Conservation (phyloP, 1,284 basidiomycete species). For the Anthracocystis setariae region DNA sequence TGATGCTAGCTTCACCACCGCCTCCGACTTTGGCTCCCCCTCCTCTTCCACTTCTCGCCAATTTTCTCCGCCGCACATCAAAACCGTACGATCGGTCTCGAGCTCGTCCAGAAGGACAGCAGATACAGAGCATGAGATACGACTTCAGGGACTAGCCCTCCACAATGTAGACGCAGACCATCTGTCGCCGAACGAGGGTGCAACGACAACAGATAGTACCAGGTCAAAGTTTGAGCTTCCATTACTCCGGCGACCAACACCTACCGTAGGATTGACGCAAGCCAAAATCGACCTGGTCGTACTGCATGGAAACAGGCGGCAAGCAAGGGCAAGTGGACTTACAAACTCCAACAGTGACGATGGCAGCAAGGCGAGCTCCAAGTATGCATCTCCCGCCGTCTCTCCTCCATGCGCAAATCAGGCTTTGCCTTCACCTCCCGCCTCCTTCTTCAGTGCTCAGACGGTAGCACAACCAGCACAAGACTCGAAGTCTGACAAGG, state of each 20-base stretch:
- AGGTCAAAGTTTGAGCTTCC: constrained; percentile 24
- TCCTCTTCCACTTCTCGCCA: constrained; percentile 21
- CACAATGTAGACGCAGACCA: constrained; percentile 2
- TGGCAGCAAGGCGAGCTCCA: constrained; percentile 2
- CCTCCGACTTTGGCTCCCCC: constrained; percentile 25
- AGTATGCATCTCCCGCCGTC: constrained; percentile 4
- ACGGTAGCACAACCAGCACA: background rate
- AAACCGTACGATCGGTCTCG: background rate
- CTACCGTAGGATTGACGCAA: constrained; percentile 40
- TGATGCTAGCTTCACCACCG: constrained; percentile 24
- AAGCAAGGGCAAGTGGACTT: constrained; percentile 24
- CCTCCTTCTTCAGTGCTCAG: background rate
- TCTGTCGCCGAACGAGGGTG: constrained; percentile 12
- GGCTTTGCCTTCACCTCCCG: background rate
- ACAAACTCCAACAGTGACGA: background rate
- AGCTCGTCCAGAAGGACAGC: background rate
- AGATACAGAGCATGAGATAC: background rate
- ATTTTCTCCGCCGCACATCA: constrained; percentile 12
- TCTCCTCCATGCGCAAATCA: constrained; percentile 1
- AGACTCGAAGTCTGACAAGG: background rate
- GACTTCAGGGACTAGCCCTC: constrained; percentile 8
- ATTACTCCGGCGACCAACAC: constrained; percentile 19
- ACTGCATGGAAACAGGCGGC: constrained; percentile 45
- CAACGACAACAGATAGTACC: background rate
- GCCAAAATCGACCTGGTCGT: constrained; percentile 32